Evolutionary conservation across 2,329 filamentous ascomycete species (phyloP), one percentile per base, ranked within the genome.

Genomic region (Fusarium armeniacum): DNA sequence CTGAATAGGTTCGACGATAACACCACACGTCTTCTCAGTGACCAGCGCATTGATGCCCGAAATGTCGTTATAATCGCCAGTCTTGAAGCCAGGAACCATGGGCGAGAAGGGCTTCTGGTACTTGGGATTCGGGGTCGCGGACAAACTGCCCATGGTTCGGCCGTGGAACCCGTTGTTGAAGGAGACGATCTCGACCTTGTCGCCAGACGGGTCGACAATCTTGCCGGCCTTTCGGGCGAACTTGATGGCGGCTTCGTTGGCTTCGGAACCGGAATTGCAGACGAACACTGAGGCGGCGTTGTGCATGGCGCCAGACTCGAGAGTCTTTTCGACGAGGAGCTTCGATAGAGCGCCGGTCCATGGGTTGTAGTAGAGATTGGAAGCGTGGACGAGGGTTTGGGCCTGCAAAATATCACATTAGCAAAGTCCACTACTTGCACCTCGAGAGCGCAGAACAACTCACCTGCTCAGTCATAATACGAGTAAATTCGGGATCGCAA

Each of bases 181-280:
- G 18, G 93, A 97, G 53, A 98, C 93, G 49, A 99, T 82, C 76
- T 98, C 94, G 73, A 88, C 81, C 83, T 98, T 97, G 22, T 80
- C 81, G 49, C 92, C 91, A 0, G 88, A 88, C 1, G 91, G 89
- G 69, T 94, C 91, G 30, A 90, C 75, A 12, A 89, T 83, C 80
- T 95, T 95, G 74, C 94, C 94, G 24, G 91, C 90, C 82, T 99
- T 99, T 74, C 96, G 89, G 22, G 95, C 92, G 76, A 99, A 98
- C 81, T 99, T 99, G 79, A 99, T 92, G 36, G 95, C 96, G 2
- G 95, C 96, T 83, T 99, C 96, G 80, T 99, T 99, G 77, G 96
- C 96, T 82, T 99, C 96, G 64, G 92, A 93, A 63, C 96, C 96
- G 6, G 94, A 98, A 83, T 99, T 99, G 84, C 93, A 97, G 71